Conservation (phyloP, 331 rosid species). For the Quercus tomentella region DNA sequence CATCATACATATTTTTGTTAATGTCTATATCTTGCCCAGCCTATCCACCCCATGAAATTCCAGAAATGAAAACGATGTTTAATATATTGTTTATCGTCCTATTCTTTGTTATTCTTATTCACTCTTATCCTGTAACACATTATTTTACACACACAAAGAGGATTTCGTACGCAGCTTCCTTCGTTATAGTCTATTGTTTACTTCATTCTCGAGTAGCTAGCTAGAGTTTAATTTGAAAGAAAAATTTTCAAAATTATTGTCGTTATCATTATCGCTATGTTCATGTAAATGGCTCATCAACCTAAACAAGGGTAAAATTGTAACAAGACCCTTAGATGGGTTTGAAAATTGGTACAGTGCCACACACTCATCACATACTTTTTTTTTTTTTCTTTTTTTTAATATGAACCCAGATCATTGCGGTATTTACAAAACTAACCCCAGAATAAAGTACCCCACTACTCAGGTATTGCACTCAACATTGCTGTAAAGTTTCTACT, state of each 20-base stretch:
- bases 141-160: neutral
- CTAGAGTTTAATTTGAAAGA: neutral
- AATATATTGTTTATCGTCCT: too few species aligned
- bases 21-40: too few species aligned
- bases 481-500: conserved; percentile 33
- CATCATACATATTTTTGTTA: too few species aligned
- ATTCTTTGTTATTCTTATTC: neutral
- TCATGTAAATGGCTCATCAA: neutral
- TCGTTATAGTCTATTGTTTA: neutral
- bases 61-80: neutral
- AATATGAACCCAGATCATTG: conserved; percentile 11
- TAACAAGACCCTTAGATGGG: conserved; percentile 8
- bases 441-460: conserved; percentile 25
- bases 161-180: neutral
- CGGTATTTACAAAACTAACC: conserved; percentile 26
- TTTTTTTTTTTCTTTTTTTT: too few species aligned
- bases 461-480: conserved; percentile 75
- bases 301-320: conserved; percentile 19
- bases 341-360: neutral
- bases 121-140: neutral
- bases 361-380: neutral
- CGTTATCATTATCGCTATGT: neutral
- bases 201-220: neutral
- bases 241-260: too few species aligned
- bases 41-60: too few species aligned